These are phyloP conservation scores for Delonix regia DNA, from an alignment of 306 rosid genomes.

Conservation along the genomic window DNA sequence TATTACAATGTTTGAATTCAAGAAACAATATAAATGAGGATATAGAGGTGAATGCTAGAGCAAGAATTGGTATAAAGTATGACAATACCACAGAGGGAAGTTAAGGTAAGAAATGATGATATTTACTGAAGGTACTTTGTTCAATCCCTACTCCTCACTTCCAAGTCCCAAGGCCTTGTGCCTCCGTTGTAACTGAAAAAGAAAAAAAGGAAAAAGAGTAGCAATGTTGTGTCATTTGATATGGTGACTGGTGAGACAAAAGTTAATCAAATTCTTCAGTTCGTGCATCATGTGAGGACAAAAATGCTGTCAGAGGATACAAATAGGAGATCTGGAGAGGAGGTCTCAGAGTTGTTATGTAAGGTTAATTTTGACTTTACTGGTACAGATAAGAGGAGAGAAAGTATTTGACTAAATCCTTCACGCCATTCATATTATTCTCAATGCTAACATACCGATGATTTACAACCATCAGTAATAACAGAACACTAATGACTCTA, in stretches of 20 bases:
- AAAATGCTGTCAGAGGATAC: not conserved
- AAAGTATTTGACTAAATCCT: too few relatives aligned
- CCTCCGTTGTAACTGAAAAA: too few relatives aligned
- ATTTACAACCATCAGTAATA: too few relatives aligned
- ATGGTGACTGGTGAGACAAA: not conserved
- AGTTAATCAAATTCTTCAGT: not conserved
- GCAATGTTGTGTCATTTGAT: not conserved
- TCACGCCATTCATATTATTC: too few relatives aligned
- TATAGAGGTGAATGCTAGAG: not conserved
- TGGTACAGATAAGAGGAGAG: too few relatives aligned
- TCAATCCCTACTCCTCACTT: too few relatives aligned
- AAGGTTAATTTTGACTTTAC: too few relatives aligned
- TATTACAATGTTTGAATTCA: not conserved
- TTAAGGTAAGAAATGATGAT: not conserved
- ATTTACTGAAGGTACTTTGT: not conserved
- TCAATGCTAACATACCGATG: too few relatives aligned
- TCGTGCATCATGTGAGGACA: not conserved
- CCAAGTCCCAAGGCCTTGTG: too few relatives aligned
- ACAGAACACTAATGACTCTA: too few relatives aligned
- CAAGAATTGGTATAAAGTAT: not conserved
- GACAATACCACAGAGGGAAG: not conserved
- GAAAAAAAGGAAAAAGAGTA: too few relatives aligned
- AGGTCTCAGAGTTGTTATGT: too few relatives aligned
- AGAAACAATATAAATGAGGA: not conserved
- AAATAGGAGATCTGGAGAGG: slow-evolving; percentile 3